Evolutionary conservation across 139 green algal genomes (phyloP), one percentile per base, ranked within the genome.

Genomic region (Trebouxia sp.): DNA sequence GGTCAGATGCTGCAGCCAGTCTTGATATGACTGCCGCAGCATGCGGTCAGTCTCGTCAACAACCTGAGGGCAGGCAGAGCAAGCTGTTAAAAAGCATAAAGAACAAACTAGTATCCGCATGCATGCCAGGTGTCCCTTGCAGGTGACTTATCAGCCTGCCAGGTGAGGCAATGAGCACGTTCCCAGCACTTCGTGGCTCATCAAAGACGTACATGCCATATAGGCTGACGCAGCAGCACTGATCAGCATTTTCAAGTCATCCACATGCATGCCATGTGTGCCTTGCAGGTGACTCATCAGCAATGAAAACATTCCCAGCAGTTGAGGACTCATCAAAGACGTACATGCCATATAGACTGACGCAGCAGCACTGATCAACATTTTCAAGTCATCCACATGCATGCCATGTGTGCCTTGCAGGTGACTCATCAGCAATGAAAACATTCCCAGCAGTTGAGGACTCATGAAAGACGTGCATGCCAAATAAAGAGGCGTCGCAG

Each of bases 21-120:
- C 90, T 55, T 98, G 91, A 86, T 98, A 98, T n/a, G 86, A 82
- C 88, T 98, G 95, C 1, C 93, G 85, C 81, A 98, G 90, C 80
- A 98, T 87, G 6, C 95, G 82, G 81, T 98, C 95, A 7, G 92
- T 90, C 85, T 98, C 95, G 58, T 98, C 95, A 11, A 98, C 90
- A 7, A 98, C 87, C 87, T 88, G 80, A 26, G 81, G 37, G 38
- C 35, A 32, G 17, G 56, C 8, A 38, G 20, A 67, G 24, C 26
- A 5, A 30, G n/a, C 12, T 67, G 55, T 32, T 38, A 38, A 10
- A 32, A 58, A 22, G 50, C 26, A 5, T 6, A 22, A 22, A 6
- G 50, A 28, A 22, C 20, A 22, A 58, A 28, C 20, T 58, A 22
- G 50, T 53, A 0, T 53, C 7, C 15, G 96, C 70, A 17, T 38